Base-by-base conservation (phyloP, 2,329 filamentous ascomycete species). In the Chaetothyriales sp. region DNA sequence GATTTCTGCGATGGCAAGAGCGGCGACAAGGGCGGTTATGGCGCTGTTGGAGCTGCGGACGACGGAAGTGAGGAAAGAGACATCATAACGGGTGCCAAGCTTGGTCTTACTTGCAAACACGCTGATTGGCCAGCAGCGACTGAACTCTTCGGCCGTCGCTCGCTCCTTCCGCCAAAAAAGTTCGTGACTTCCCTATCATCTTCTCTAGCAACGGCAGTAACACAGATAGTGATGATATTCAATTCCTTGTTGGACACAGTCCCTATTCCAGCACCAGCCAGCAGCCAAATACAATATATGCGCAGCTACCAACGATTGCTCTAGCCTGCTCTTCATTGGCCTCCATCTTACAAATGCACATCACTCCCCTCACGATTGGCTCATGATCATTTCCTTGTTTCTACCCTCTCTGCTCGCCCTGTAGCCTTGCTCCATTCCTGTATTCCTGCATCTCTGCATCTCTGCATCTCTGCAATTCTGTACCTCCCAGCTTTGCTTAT, bases 1-100 rank as follows among this genome's bases (percentile, higher is more conserved):
- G 32, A 39, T 39, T 39, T 39, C 32, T 15, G 47, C 57, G 59
- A 55, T 55, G 53, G 48, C 50, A 51, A 46, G 55, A 54, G 45
- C 48, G 26, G 47, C 8, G 50, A 51, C 48, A 49, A 26, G 4
- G 48, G 48, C 48, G 51, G 49, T 45, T 46, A 44, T 28, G 51
- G 44, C 53, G 51, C 48, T 52, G 36, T 47, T 50, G 43, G 44
- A 49, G 47, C 46, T 51, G 48, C 25, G 20, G 19, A 44, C 10
- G 19, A 44, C 10, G 46, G 48, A 44, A 22, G 10, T 26, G 22
- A 45, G 43, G 19, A 22, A 26, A 45, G 43, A 45, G 22, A 22
- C 43, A 18, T 22, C 43, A 47, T 22, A 18, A 15, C 18, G 32
- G 45, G 22, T 28, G 45, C 45, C 25, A 18, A 18, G 25, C 10